phyloP scores from a whole-genome alignment of 192 early-diverging fungal species.

The Chytriomyces sp. region DNA sequence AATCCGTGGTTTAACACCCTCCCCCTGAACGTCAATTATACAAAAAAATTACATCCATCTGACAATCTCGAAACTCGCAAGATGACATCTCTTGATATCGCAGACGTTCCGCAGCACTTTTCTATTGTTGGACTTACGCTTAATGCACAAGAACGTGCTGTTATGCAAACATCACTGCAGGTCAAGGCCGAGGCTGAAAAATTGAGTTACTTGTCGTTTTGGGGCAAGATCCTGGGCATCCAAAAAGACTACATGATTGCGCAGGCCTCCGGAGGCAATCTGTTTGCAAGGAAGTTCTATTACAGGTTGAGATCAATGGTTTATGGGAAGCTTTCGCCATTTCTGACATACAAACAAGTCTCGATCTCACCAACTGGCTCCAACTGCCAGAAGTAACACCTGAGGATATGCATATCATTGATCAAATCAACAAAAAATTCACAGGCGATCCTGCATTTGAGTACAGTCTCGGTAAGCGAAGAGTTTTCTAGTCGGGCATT shows the following conservation, averaged over 20 bases:
- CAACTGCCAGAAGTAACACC: conserved; percentile 53
- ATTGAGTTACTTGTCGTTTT: conserved; percentile 50
- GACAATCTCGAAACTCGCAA: too few relatives aligned
- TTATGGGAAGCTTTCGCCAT: neutral
- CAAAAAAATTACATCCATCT: too few relatives aligned
- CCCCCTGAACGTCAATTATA: too few relatives aligned
- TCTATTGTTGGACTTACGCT: conserved; percentile 54
- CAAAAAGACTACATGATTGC: conserved; percentile 59
- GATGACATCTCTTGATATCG: too few relatives aligned
- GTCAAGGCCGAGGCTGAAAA: conserved; percentile 56
- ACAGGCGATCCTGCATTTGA: conserved; percentile 58
- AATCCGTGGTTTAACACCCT: too few relatives aligned
- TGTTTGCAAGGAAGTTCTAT: conserved; percentile 55
- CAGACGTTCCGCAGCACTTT: conserved; percentile 43
- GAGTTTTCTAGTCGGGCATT: neutral
- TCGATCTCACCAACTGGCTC: conserved; percentile 57
- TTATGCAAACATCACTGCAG: conserved; percentile 45
- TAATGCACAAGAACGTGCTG: conserved; percentile 56
- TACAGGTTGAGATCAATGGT: conserved; percentile 44
- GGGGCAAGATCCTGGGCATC: conserved; percentile 60
- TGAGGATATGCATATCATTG: conserved; percentile 42
- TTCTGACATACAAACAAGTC: conserved; percentile 25
- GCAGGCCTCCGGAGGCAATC: conserved; percentile 39
- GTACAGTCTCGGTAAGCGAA: conserved; percentile 38
- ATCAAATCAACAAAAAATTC: conserved; percentile 47